These are phyloP conservation scores for Chaetomium sp. DNA, from an alignment of 2,329 filamentous ascomycete species.

Conservation along the genomic window DNA sequence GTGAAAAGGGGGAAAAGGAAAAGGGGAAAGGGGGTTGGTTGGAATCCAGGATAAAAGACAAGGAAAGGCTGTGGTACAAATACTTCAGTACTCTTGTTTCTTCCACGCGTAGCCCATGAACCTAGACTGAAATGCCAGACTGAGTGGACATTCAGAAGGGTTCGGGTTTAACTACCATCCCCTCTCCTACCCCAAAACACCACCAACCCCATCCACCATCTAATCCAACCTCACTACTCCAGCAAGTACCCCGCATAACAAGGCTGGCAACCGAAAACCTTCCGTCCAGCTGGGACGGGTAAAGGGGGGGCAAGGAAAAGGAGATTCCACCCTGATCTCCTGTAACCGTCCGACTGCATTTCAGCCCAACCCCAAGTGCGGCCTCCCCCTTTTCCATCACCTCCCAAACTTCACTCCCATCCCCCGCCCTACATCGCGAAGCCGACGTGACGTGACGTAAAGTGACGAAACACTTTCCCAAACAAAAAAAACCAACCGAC, in stretches of 20 bases:
- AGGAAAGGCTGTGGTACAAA: not conserved
- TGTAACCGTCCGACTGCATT: constrained; percentile 22
- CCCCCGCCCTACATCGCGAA: constrained; percentile 1
- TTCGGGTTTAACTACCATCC: not conserved
- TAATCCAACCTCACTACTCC: not conserved
- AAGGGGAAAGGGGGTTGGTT: not conserved
- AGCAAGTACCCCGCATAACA: constrained; percentile 6
- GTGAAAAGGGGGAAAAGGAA: not conserved
- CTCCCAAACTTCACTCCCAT: not conserved
- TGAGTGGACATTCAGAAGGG: too few species aligned
- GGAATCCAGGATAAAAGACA: not conserved
- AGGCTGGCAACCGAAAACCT: constrained; percentile 15
- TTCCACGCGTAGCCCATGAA: not conserved
- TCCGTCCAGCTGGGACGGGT: not conserved
- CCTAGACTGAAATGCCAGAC: too few species aligned
- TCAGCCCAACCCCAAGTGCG: constrained; percentile 21
- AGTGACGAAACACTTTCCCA: not conserved
- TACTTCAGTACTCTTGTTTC: not conserved
- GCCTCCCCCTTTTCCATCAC: constrained; percentile 3
- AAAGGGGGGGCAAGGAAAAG: not conserved
- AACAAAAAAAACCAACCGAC: not conserved
- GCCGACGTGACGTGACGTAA: not conserved
- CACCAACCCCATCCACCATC: not conserved
- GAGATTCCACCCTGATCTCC: not conserved
- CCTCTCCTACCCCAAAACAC: not conserved